Percentiles rank a stretch among this genome's conserved stretches.
Conservation (phyloP, 306 rosid genomes). For the Dryas drummondii region DNA sequence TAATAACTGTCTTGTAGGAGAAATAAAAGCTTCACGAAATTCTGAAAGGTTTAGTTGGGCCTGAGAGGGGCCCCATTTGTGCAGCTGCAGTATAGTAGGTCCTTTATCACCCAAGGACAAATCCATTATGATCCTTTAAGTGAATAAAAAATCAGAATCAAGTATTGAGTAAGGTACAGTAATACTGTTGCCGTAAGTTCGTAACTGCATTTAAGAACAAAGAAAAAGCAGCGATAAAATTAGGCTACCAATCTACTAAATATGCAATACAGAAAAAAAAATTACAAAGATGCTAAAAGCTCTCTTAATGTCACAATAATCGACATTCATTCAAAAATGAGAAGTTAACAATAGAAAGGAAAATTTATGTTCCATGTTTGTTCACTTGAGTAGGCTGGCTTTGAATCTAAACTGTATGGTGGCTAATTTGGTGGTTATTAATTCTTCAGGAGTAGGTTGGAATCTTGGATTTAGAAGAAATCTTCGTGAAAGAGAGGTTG, state of each 20-base stretch:
- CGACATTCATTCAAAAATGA: neutral
- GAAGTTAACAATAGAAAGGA: neutral
- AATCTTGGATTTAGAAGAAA: too few species aligned
- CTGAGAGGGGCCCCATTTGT: slow-evolving; percentile 64
- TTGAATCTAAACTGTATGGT: too few species aligned
- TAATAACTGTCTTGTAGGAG: slow-evolving; percentile 72
- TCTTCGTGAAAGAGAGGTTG: too few species aligned
- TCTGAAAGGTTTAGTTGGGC: slow-evolving; percentile 57
- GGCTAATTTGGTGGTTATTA: too few species aligned
- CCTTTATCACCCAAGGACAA: slow-evolving; percentile 41
- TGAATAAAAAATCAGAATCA: slow-evolving; percentile 27
- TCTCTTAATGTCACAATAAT: neutral
- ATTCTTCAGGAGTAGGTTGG: too few species aligned
- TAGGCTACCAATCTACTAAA: neutral
- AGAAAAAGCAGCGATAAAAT: neutral
- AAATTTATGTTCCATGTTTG: too few species aligned
- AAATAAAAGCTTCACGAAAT: slow-evolving; percentile 77
- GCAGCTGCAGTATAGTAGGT: slow-evolving; percentile 73
- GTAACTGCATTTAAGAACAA: slow-evolving; percentile 10
- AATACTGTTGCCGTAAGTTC: slow-evolving; percentile 10
- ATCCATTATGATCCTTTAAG: slow-evolving; percentile 48
- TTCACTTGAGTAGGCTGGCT: too few species aligned
- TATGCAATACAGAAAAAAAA: neutral
- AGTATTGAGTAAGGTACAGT: neutral
- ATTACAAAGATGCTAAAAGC: neutral